Percentiles rank a stretch among this genome's conserved stretches.
Evolutionary conservation across 768 basidiomycete species (phyloP).

Genomic region (Cubamyces sp.): DNA sequence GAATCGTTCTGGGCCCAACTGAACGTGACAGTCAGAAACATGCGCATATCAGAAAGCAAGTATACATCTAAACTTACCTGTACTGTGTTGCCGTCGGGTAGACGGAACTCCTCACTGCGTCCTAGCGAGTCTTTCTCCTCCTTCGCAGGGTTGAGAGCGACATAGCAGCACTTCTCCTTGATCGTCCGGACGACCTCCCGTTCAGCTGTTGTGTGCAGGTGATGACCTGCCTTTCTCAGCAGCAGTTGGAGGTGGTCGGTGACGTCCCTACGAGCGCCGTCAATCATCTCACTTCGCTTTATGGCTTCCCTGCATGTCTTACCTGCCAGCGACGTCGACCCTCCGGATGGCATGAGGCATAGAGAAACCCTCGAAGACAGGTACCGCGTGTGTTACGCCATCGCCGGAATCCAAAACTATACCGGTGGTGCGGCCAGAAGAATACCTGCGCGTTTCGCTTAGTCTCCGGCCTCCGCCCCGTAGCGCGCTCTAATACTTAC

Average conservation of each 20-base stretch:
- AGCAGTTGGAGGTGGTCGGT: conserved; percentile 95
- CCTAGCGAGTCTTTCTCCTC: conserved; percentile 91
- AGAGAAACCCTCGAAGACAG: conserved; percentile 98
- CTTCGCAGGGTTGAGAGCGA: conserved; percentile 89
- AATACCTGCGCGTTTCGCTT: conserved; percentile 65
- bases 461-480: not conserved
- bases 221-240: conserved; percentile 91
- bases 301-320: conserved; percentile 26
- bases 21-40: conserved; percentile 15
- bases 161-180: conserved; percentile 98
- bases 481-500: conserved; percentile 54
- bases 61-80: conserved; percentile 55
- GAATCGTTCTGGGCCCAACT: conserved; percentile 96
- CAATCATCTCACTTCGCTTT: not conserved
- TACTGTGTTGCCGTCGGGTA: conserved; percentile 94
- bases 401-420: conserved; percentile 99
- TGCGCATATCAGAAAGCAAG: not conserved
- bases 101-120: conserved; percentile 82
- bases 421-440: conserved; percentile 97
- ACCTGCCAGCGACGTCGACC: conserved; percentile 96
- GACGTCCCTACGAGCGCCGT: conserved; percentile 70
- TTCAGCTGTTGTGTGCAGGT: conserved; percentile 96
- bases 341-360: conserved; percentile 98
- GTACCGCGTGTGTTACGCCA: conserved; percentile 98
- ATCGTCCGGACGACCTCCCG: conserved; percentile 95